Base-by-base conservation (phyloP, 768 basidiomycete species). In the Russula sp. region DNA sequence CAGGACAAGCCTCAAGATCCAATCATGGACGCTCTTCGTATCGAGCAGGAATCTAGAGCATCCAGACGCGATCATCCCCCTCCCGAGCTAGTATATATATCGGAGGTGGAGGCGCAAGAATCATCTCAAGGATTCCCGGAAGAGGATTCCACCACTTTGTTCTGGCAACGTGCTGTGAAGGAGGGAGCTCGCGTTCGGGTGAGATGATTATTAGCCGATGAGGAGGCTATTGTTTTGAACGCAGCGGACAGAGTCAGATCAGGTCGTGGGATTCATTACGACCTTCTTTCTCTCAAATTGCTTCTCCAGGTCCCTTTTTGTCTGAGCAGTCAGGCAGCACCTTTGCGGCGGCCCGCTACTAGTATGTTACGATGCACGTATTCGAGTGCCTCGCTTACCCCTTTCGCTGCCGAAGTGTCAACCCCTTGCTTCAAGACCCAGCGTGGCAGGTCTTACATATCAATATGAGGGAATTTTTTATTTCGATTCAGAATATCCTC, bases 1-100 rank as follows among this genome's bases (percentile, higher is more conserved):
- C 74, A 78, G n/a, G 81, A 90, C 62, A 83, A 81, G 66, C 89
- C 89, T 3, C 89, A 91, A 70, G 85, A 92, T 71, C 89, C 89
- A 2, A 89, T 91, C 65, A 75, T 91, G 72, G 84, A 87, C 48
- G 74, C 78, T 18, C 64, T 89, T 27, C 78, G 77, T 37, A 65
- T 73, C 40, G 55, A 62, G 50, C 61, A 56, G 34, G 50, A 66
- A 40, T 60, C 37, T 44, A 37, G 32, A 27, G 20, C 34, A 45
- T 47, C 48, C 22, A 22, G 18, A 32, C 44, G 55, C n/a, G n/a
- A 22, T 37, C 35, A 57, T 3, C 32, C 59, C 7, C 60, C 57
- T 8, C 44, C 63, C 7, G 54, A 57, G 47, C 55, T 68, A 22
- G 57, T 67, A 65, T 27, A 44, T 9, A 31, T 54, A 14, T 66